Percentiles rank a stretch among this genome's conserved stretches.
phyloP scores from a whole-genome alignment of 176 grass and related monocot species.

The Calamus simplicifolius region DNA sequence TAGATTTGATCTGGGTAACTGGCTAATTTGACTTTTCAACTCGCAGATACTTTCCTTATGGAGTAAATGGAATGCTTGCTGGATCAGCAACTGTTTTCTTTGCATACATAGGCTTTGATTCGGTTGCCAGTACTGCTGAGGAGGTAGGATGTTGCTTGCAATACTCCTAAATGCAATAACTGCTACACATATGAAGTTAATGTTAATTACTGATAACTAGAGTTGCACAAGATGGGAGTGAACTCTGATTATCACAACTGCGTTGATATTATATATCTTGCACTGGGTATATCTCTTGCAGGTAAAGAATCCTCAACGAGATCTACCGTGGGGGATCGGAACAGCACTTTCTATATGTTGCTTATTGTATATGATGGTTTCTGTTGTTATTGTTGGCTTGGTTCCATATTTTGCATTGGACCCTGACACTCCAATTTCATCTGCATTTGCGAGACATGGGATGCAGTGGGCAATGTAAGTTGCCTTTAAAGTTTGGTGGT shows the following conservation, averaged over 20 bases:
- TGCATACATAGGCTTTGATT: conserved; percentile 93
- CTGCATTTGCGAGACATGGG: conserved; percentile 72
- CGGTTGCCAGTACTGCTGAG: conserved; percentile 91
- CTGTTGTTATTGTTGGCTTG: conserved; percentile 81
- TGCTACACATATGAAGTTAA: no score
- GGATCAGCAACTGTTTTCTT: conserved; percentile 98
- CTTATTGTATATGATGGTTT: conserved; percentile 87
- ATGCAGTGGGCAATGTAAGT: conserved; percentile 89
- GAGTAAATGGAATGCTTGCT: conserved; percentile 88
- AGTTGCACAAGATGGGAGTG: no score
- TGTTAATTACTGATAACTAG: no score
- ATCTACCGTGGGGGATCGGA: conserved; percentile 84
- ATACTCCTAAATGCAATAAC: no score
- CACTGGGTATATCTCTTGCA: conserved; percentile 1
- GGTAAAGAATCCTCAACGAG: conserved; percentile 94
- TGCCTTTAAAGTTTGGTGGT: no score
- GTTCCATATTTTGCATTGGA: conserved; percentile 94
- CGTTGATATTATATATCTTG: neutral
- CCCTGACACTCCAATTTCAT: conserved; percentile 97
- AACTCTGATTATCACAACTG: no score
- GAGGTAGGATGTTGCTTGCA: conserved; percentile 39
- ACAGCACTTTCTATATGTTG: conserved; percentile 68
- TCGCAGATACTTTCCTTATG: conserved; percentile 78
- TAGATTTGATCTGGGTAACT: neutral
- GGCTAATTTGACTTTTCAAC: conserved; percentile 4